These are phyloP conservation scores for Solanum chiquidenum DNA, from an alignment of 257 asterid species.

Conservation along the genomic window DNA sequence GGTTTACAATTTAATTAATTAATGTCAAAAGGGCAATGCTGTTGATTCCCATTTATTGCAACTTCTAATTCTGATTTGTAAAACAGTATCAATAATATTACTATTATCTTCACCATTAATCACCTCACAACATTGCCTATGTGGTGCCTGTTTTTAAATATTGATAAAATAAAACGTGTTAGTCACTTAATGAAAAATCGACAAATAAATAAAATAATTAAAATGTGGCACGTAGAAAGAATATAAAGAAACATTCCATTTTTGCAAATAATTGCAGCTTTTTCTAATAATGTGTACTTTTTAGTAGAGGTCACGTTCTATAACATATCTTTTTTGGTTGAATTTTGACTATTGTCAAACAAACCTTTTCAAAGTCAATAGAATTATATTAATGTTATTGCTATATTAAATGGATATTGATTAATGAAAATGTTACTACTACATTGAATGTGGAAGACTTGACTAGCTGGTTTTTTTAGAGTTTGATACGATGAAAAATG, in stretches of 20 bases:
- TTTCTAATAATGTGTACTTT: not conserved
- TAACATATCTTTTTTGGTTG: not conserved
- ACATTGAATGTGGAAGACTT: not conserved
- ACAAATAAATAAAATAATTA: not conserved
- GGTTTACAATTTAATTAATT: not conserved
- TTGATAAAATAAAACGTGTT: slow-evolving; percentile 1
- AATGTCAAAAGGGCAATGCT: slow-evolving; percentile 21
- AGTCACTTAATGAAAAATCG: not conserved
- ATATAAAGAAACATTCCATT: not conserved
- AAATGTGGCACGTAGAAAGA: not conserved
- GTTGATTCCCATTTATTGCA: slow-evolving; percentile 53
- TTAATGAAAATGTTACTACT: not conserved
- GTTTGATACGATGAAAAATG: rapidly evolving
- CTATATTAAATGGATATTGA: not conserved
- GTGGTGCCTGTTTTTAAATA: slow-evolving; percentile 41
- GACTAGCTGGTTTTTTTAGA: not conserved
- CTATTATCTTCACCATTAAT: slow-evolving; percentile 8
- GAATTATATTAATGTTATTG: not conserved
- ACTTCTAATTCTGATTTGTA: slow-evolving; percentile 33
- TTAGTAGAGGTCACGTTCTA: not conserved
- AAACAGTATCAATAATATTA: slow-evolving; percentile 12
- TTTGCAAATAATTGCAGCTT: not conserved
- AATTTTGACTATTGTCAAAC: not conserved
- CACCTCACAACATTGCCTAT: slow-evolving; percentile 58
- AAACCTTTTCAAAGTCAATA: not conserved